Evolutionary conservation across 176 grass and related monocot species (phyloP).

Genomic region (bread wheat (Triticum aestivum)): DNA sequence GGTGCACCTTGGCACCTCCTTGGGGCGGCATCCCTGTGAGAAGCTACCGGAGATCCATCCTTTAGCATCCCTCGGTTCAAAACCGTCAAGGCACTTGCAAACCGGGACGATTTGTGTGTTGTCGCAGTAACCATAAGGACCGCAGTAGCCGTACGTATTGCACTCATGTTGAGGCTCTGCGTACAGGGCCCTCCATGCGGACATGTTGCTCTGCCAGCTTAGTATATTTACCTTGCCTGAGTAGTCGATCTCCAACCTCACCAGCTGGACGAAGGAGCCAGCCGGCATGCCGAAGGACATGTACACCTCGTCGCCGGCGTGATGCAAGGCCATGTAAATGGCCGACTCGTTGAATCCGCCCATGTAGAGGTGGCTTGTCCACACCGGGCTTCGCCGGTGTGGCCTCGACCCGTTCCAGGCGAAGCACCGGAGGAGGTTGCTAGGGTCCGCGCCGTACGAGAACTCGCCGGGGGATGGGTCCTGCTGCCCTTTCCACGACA

Average conservation of each 20-base stretch:
- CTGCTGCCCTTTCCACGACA: slow-evolving; percentile 32
- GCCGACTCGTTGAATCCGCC: neutral
- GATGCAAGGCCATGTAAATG: slow-evolving; percentile 17
- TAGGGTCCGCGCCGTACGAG: slow-evolving; percentile 32
- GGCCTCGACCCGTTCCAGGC: slow-evolving; percentile 28
- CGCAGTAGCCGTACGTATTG: slow-evolving; percentile 32
- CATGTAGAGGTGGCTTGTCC: slow-evolving; percentile 25
- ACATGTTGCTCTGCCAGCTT: slow-evolving; percentile 27
- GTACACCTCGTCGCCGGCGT: neutral
- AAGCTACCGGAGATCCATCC: neutral
- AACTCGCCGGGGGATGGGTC: slow-evolving; percentile 51
- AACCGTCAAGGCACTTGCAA: slow-evolving; percentile 63
- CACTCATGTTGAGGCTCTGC: slow-evolving; percentile 24
- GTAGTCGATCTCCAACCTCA: slow-evolving; percentile 37
- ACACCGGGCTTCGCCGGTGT: slow-evolving; percentile 39
- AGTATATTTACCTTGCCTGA: slow-evolving; percentile 39
- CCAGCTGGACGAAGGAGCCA: neutral
- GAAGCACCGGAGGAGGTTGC: slow-evolving; percentile 25
- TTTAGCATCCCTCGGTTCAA: slow-evolving; percentile 20
- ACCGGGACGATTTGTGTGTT: neutral
- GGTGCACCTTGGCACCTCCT: neutral
- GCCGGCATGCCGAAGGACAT: slow-evolving; percentile 33
- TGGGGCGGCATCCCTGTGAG: slow-evolving; percentile 35
- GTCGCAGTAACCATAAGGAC: slow-evolving; percentile 49
- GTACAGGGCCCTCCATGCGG: slow-evolving; percentile 1